Base-by-base conservation (phyloP, 1,139 yeast genomes). In the Nadsonia starkeyi-henricii region DNA sequence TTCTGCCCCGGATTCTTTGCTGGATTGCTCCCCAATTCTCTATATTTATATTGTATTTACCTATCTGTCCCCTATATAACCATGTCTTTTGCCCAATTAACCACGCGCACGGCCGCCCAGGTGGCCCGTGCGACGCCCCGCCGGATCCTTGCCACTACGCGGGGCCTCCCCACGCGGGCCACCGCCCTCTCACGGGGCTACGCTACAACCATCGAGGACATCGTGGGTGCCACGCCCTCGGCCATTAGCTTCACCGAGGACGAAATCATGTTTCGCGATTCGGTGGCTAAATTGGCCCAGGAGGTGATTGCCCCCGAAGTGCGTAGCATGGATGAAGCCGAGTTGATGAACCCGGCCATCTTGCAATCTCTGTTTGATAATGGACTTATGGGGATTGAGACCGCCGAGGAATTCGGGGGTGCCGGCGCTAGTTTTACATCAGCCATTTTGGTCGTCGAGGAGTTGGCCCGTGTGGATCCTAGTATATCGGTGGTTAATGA, bases 341-440 rank as follows among this genome's bases (percentile, higher is more conserved):
- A 69, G 56, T 52, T 57, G 42, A 69, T 69, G 71, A 72, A 67
- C 52, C 60, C 62, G 21, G 56, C 51, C 19, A 50, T 69, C 46
- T 61, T 68, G 50, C 51, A 58, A 47, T 67, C 63, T 33, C 59
- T 69, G 64, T 69, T 69, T 46, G 72, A 67, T 42, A 60, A 60
- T 39, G 73, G 73, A 3, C 60, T 70, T 37, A 69, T 69, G 73
- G 73, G 67, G 20, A 64, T 69, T 47, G 73, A 69, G 56, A 69
- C 72, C 12, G 71, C 73, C 12, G 71, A 68, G 52, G 70, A 69
- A 55, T 58, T 59, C 21, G 73, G 74, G 21, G 73, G 73, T 33
- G 72, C 73, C 15, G 73, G 71, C 19, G 73, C 73, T 13, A 60
- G 67, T 28, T 69, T 69, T 57, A 69, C 73, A 15, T 64, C 71